phyloP scores from a whole-genome alignment of 192 early-diverging fungal genomes.

The Rhizophagus sp. region DNA sequence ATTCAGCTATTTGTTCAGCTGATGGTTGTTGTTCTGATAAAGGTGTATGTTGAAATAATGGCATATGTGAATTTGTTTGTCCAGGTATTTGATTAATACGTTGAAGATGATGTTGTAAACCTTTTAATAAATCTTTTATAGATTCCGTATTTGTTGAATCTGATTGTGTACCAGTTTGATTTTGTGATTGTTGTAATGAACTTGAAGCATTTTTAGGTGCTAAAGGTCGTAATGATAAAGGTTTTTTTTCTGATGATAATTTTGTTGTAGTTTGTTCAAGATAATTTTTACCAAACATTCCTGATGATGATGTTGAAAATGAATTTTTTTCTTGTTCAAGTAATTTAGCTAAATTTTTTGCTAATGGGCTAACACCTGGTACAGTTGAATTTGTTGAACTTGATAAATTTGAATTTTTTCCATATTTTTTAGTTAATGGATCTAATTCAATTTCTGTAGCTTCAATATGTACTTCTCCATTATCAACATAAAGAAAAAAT shows the following conservation, averaged over 20 bases:
- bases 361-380: background rate
- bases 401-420: background rate
- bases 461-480: conserved; percentile 14
- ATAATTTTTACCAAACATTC: background rate
- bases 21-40: background rate
- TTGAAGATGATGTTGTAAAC: conserved; percentile 11
- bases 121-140: conserved; percentile 16
- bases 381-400: background rate
- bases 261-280: background rate
- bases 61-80: background rate
- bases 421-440: background rate
- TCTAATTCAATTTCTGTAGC: conserved; percentile 3
- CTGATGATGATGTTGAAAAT: background rate
- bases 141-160: background rate
- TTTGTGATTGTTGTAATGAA: background rate
- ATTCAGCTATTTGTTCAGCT: conserved; percentile 12
- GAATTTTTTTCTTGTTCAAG: conserved; percentile 8
- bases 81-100: background rate
- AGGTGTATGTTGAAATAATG: background rate
- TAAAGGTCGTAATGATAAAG: background rate
- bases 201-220: background rate
- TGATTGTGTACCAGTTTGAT: background rate
- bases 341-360: conserved; percentile 9
- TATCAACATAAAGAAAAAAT: conserved; percentile 19
- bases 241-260: background rate